These are phyloP conservation scores for Solanum virginianum DNA, from an alignment of 257 asterid genomes.

Conservation along the genomic window DNA sequence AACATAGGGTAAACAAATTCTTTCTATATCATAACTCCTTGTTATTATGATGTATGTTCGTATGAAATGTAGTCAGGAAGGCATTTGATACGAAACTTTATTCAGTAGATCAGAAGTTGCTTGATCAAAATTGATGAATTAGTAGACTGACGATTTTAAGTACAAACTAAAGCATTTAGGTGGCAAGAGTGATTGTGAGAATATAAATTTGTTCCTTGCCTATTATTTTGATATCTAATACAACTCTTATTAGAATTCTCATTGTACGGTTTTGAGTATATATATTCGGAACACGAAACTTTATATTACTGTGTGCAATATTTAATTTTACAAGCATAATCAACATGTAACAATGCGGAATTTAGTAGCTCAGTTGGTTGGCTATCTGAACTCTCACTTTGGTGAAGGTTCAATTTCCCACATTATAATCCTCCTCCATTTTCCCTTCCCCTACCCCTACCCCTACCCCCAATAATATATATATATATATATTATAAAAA, in stretches of 20 bases:
- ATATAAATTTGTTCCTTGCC: background rate
- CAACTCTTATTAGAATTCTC: background rate
- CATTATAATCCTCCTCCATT: too few relatives aligned
- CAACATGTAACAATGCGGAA: background rate
- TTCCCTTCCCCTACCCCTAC: too few relatives aligned
- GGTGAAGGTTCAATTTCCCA: too few relatives aligned
- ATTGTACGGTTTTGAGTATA: background rate
- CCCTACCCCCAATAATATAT: too few relatives aligned
- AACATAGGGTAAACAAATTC: background rate
- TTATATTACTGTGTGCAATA: background rate
- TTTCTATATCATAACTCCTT: background rate
- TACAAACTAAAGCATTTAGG: background rate
- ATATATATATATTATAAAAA: too few relatives aligned
- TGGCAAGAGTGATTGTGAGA: background rate
- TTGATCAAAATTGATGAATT: background rate
- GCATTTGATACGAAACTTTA: background rate
- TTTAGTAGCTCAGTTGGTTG: too few relatives aligned
- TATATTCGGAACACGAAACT: background rate
- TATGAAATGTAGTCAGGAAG: background rate
- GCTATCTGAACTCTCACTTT: too few relatives aligned
- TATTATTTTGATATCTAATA: background rate
- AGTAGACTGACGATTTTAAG: background rate
- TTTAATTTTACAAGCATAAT: background rate
- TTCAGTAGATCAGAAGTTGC: background rate
- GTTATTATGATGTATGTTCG: background rate